These are phyloP conservation scores for Talaromyces sp. DNA, from an alignment of 2,329 filamentous ascomycete genomes.

Conservation along the genomic window DNA sequence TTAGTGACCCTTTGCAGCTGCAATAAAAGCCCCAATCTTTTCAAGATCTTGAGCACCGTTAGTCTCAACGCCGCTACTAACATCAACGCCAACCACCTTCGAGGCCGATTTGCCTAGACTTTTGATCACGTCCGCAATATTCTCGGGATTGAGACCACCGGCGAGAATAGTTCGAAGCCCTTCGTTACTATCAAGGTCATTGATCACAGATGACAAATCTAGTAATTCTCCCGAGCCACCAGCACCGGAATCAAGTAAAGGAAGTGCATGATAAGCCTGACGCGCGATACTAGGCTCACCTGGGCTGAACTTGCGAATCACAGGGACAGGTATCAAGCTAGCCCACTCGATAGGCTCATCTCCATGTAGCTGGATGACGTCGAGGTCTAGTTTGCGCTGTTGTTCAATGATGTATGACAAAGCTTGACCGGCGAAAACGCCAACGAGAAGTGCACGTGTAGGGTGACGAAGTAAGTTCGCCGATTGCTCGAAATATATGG, in stretches of 20 bases:
- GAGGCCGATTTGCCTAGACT: slow-evolving; percentile 58
- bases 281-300: slow-evolving; percentile 66
- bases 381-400: slow-evolving; percentile 70
- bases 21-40: slow-evolving; percentile 78
- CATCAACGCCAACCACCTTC: slow-evolving; percentile 78
- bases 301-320: slow-evolving; percentile 80
- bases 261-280: slow-evolving; percentile 76
- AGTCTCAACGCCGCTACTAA: slow-evolving; percentile 89
- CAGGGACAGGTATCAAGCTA: slow-evolving; percentile 80
- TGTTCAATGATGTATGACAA: slow-evolving; percentile 76
- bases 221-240: slow-evolving; percentile 78
- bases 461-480: slow-evolving; percentile 47
- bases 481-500: slow-evolving; percentile 68
- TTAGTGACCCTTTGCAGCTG: slow-evolving; percentile 60
- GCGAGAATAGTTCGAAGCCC: slow-evolving; percentile 76
- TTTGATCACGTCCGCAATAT: slow-evolving; percentile 65
- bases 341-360: slow-evolving; percentile 92
- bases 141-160: slow-evolving; percentile 76
- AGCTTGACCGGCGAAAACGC: slow-evolving; percentile 90
- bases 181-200: slow-evolving; percentile 61
- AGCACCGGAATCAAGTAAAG: slow-evolving; percentile 80
- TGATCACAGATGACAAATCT: slow-evolving; percentile 66
- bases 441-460: slow-evolving; percentile 72
- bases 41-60: slow-evolving; percentile 74
- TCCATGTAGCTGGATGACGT: slow-evolving; percentile 90